Percentiles rank a stretch among this genome's conserved stretches.
Evolutionary conservation across 129 eudicot species (phyloP).

Genomic region (Sambucus nigra): DNA sequence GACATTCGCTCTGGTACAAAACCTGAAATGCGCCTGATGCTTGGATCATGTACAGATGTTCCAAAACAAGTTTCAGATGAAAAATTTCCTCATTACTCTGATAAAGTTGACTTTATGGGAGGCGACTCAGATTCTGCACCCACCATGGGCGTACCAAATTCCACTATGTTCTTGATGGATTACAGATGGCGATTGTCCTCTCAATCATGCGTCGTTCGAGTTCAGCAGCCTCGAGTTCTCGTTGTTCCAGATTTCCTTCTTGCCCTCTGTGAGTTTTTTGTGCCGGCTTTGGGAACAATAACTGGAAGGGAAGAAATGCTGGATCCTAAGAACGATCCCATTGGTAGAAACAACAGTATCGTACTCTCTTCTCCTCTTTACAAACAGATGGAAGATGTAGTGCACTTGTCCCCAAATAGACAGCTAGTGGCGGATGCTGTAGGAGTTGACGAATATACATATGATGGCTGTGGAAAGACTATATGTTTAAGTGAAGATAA

Average conservation of each 20-base stretch:
- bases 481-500: conserved; percentile 40
- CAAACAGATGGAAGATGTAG: conserved; percentile 68
- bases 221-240: conserved; percentile 88
- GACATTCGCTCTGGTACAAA: conserved; percentile 79
- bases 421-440: conserved; percentile 74
- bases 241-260: conserved; percentile 97
- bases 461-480: conserved; percentile 88
- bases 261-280: conserved; percentile 83
- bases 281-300: conserved; percentile 78
- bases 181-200: conserved; percentile 74
- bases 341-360: conserved; percentile 42
- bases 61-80: conserved; percentile 32
- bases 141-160: conserved; percentile 41
- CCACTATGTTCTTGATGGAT: conserved; percentile 90
- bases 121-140: conserved; percentile 29
- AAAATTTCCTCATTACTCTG: conserved; percentile 7
- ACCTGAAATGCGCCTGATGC: conserved; percentile 97
- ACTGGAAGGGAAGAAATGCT: conserved; percentile 92
- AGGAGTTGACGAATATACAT: conserved; percentile 72
- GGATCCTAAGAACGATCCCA: conserved; percentile 93
- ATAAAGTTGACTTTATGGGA: conserved; percentile 26
- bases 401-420: conserved; percentile 55
- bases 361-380: conserved; percentile 47
- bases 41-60: conserved; percentile 74
- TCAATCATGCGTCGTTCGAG: conserved; percentile 67